Conservation (phyloP, 768 basidiomycete species). For the Agrocybe pediades region DNA sequence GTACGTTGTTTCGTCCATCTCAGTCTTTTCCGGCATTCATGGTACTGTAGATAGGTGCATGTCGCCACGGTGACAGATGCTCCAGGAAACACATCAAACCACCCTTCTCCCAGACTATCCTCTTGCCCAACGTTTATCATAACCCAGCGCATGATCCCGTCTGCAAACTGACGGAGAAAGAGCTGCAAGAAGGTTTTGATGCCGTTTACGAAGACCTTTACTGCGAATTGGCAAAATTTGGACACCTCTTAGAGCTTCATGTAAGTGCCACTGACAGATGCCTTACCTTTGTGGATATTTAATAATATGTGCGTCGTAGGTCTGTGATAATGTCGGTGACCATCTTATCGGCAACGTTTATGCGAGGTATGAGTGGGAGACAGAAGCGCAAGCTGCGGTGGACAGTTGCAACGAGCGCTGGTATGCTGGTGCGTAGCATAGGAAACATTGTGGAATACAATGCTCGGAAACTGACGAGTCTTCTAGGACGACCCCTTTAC, state of each 20-base stretch:
- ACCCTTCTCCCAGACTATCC: slow-evolving; percentile 95
- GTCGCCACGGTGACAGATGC: slow-evolving; percentile 97
- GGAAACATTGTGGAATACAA: neutral
- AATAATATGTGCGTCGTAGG: slow-evolving; percentile 39
- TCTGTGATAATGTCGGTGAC: slow-evolving; percentile 99
- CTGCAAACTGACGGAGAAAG: slow-evolving; percentile 85
- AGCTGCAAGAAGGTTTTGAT: slow-evolving; percentile 89
- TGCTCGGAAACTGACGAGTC: slow-evolving; percentile 11
- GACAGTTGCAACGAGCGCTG: slow-evolving; percentile 94
- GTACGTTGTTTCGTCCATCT: slow-evolving; percentile 38
- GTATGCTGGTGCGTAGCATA: slow-evolving; percentile 81
- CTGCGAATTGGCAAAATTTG: slow-evolving; percentile 93
- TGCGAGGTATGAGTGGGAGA: slow-evolving; percentile 98
- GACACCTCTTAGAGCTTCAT: slow-evolving; percentile 93
- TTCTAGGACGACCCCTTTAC: slow-evolving; percentile 84
- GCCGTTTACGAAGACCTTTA: slow-evolving; percentile 96
- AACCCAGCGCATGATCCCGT: slow-evolving; percentile 95
- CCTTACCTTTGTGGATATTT: slow-evolving; percentile 3
- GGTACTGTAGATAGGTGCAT: slow-evolving; percentile 84
- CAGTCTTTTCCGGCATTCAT: slow-evolving; percentile 9
- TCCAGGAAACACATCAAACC: slow-evolving; percentile 98
- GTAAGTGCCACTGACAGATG: slow-evolving; percentile 43
- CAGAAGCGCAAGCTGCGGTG: slow-evolving; percentile 92
- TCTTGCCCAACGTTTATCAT: slow-evolving; percentile 97
- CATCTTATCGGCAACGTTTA: slow-evolving; percentile 98